Conservation (phyloP, 1,284 basidiomycete genomes). For the Papiliotrema nemorosa region DNA sequence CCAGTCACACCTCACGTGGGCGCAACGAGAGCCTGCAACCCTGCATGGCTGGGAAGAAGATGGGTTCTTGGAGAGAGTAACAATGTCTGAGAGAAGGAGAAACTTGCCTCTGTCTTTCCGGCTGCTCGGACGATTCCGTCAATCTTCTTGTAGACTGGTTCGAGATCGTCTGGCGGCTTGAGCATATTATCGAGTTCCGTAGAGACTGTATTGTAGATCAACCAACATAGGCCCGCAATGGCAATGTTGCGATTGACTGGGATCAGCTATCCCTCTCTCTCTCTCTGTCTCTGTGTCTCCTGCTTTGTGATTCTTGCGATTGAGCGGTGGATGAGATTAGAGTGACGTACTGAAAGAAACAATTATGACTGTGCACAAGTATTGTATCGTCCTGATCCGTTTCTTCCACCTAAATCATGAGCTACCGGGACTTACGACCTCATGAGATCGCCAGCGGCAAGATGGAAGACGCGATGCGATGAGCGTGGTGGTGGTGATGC, state of each 20-base stretch:
- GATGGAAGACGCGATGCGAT: neutral
- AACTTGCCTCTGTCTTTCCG: conserved; percentile 10
- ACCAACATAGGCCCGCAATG: conserved; percentile 18
- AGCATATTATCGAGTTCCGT: conserved; percentile 34
- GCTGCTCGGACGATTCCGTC: conserved; percentile 10
- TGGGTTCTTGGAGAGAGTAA: neutral
- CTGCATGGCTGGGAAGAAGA: no score
- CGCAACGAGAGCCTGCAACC: neutral
- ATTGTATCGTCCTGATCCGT: conserved; percentile 28
- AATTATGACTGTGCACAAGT: conserved; percentile 28
- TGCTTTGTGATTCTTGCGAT: no score
- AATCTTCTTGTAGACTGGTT: conserved; percentile 17
- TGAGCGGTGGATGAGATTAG: neutral
- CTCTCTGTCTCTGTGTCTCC: no score
- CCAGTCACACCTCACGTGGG: neutral
- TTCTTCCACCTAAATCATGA: conserved; percentile 28
- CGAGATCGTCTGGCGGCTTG: conserved; percentile 25
- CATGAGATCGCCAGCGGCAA: neutral
- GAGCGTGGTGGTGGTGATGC: neutral
- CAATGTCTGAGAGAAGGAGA: neutral
- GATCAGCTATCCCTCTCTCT: neutral
- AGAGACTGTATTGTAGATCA: conserved; percentile 32
- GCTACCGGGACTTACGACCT: no score
- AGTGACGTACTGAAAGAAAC: conserved; percentile 27
- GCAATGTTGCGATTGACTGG: conserved; percentile 29